A percentile compares a stretch with the other conserved stretches of the same genome.
Conservation (phyloP, 2,329 filamentous ascomycete genomes). For the Lachnum nothofagi region DNA sequence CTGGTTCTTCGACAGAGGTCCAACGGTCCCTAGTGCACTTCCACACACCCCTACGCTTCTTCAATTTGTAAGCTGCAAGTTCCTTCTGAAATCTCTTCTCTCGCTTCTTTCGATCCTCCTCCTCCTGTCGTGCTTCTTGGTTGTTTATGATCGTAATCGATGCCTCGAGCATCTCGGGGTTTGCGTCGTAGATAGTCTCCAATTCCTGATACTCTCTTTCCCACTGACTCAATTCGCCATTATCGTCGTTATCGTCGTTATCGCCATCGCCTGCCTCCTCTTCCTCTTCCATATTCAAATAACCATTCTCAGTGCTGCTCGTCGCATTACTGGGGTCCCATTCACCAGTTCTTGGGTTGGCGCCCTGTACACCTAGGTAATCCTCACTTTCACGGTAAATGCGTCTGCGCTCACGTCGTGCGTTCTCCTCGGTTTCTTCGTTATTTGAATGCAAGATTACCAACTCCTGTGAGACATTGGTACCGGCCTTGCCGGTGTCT, state of each 20-base stretch:
- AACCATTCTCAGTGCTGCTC: conserved; percentile 19
- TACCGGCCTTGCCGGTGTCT: too few species aligned
- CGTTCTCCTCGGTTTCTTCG: conserved; percentile 18
- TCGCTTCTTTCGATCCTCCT: conserved; percentile 36
- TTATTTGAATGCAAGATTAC: too few species aligned
- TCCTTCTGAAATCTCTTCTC: conserved; percentile 43
- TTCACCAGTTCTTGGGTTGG: conserved; percentile 52
- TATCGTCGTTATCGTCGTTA: too few species aligned
- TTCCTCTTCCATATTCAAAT: conserved; percentile 30
- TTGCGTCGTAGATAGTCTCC: too few species aligned
- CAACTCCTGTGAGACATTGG: too few species aligned
- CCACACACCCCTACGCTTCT: conserved; percentile 36
- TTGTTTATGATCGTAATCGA: too few species aligned
- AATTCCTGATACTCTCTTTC: too few species aligned
- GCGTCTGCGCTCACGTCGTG: conserved; percentile 36
- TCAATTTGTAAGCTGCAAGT: conserved; percentile 10
- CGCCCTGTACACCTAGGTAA: conserved; percentile 53
- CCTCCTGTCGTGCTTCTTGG: conserved; percentile 43
- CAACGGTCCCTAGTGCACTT: conserved; percentile 29
- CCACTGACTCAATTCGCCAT: too few species aligned
- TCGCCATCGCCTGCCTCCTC: conserved; percentile 13
- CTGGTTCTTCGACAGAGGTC: conserved; percentile 39
- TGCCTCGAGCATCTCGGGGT: too few species aligned
- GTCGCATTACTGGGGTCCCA: conserved; percentile 46
- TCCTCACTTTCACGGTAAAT: conserved; percentile 51